These are phyloP conservation scores for Aspergillus latus DNA, from an alignment of 2,329 filamentous ascomycete genomes.

Conservation along the genomic window DNA sequence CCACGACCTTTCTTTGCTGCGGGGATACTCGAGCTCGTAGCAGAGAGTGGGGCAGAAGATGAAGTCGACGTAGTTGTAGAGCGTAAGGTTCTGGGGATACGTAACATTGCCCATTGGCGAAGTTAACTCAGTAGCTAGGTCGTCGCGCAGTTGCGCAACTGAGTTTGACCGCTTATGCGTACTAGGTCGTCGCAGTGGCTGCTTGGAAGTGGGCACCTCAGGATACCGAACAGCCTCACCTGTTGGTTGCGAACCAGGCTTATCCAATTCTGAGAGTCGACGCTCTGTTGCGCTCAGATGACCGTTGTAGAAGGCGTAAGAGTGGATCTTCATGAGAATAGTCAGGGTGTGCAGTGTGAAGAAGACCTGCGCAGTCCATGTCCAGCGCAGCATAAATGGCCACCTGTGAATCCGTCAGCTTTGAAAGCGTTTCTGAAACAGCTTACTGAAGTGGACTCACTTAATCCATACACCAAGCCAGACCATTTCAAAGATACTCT, in stretches of 20 bases:
- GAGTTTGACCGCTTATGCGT: constrained; percentile 44
- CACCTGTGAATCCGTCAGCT: constrained; percentile 39
- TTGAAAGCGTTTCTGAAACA: too few species aligned
- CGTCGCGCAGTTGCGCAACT: constrained; percentile 72
- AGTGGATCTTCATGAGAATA: constrained; percentile 98
- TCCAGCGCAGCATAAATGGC: constrained; percentile 85
- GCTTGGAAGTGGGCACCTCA: constrained; percentile 45
- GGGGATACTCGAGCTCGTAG: constrained; percentile 95
- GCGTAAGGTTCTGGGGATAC: constrained; percentile 84
- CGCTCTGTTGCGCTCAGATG: constrained; percentile 86
- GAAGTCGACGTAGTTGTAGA: constrained; percentile 80
- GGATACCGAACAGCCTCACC: constrained; percentile 76
- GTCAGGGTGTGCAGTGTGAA: constrained; percentile 87
- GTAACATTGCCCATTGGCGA: constrained; percentile 86
- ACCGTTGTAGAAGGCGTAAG: constrained; percentile 96
- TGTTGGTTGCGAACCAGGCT: constrained; percentile 63
- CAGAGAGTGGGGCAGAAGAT: constrained; percentile 91
- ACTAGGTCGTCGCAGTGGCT: constrained; percentile 22
- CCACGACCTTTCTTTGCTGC: constrained; percentile 73
- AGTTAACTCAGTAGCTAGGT: constrained; percentile 85
- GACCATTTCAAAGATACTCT: constrained; percentile 73
- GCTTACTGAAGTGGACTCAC: constrained; percentile 27
- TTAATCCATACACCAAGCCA: constrained; percentile 85
- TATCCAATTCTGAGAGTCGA: constrained; percentile 77
- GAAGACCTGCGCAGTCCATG: constrained; percentile 97